A percentile compares a stretch with the other conserved stretches of the same genome.
phyloP scores from a whole-genome alignment of 257 asterid genomes.

The Capsicum rhomboideum region DNA sequence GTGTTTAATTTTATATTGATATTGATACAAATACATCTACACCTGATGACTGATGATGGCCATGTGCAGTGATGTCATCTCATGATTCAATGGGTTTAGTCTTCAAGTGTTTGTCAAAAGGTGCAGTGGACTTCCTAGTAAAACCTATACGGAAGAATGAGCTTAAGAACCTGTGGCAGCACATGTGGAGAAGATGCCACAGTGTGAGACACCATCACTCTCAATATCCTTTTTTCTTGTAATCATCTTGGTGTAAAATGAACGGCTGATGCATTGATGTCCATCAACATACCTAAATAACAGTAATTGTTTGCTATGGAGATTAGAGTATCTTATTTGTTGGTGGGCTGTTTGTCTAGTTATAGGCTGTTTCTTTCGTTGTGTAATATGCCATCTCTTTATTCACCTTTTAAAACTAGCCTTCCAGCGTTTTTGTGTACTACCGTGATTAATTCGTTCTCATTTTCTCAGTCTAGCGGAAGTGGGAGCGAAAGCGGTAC shows the following conservation, averaged over 20 bases:
- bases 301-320: not conserved
- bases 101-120: conserved; percentile 84
- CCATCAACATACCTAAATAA: not conserved
- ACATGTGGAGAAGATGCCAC: conserved; percentile 90
- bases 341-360: not conserved
- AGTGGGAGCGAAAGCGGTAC: conserved; percentile 88
- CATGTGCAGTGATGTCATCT: conserved; percentile 90
- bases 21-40: not conserved
- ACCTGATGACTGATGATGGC: conserved; percentile 11
- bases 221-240: not conserved
- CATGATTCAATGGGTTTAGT: conserved; percentile 90
- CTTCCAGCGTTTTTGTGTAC: not conserved
- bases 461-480: conserved; percentile 70
- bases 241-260: not conserved
- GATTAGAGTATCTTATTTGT: not conserved
- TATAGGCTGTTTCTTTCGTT: not conserved
- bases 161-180: conserved; percentile 96
- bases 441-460: not conserved
- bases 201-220: conserved; percentile 42
- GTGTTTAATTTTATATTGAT: not conserved
- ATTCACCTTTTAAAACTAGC: not conserved
- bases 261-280: conserved; percentile 20
- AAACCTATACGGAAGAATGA: conserved; percentile 94
- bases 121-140: conserved; percentile 93
- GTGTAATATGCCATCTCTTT: not conserved